phyloP scores from a whole-genome alignment of 179 eudicot genomes.

The Spinacia oleracea region DNA sequence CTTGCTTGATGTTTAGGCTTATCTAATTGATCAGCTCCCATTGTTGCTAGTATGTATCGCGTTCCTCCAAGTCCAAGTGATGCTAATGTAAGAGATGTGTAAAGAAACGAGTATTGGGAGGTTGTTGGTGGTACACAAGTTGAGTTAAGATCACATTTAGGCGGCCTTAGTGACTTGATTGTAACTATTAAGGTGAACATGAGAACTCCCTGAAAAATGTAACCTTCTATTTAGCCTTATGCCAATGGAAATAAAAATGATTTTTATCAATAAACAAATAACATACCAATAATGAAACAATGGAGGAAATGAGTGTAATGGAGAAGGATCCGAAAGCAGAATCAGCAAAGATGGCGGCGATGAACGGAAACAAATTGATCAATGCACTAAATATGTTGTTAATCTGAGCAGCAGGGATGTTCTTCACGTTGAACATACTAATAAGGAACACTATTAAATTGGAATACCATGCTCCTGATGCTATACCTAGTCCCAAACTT shows the following conservation, averaged over 20 bases:
- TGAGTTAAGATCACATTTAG: slow-evolving; percentile 27
- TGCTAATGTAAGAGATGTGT: slow-evolving; percentile 31
- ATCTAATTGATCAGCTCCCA: slow-evolving; percentile 53
- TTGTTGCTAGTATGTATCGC: slow-evolving; percentile 37
- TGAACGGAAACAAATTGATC: slow-evolving; percentile 31
- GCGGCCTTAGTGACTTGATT: slow-evolving; percentile 35
- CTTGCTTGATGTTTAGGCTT: slow-evolving; percentile 33
- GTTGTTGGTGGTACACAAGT: slow-evolving; percentile 34
- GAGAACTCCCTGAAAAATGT: slow-evolving; percentile 30
- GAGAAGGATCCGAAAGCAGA: slow-evolving; percentile 28
- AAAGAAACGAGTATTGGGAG: slow-evolving; percentile 33
- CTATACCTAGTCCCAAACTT: slow-evolving; percentile 33
- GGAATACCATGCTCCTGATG: slow-evolving; percentile 39
- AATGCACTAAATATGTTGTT: slow-evolving; percentile 37
- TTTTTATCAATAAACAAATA: no score
- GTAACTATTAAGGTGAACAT: slow-evolving; percentile 42
- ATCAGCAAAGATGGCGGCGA: slow-evolving; percentile 38
- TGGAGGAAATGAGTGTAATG: slow-evolving; percentile 25
- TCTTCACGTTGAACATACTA: slow-evolving; percentile 34
- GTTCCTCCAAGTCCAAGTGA: slow-evolving; percentile 46
- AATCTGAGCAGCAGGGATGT: slow-evolving; percentile 35
- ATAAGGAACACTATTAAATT: slow-evolving; percentile 37
- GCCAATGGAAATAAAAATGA: not conserved
- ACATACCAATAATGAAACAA: slow-evolving; percentile 31
- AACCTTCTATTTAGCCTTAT: no score